Percentiles rank a stretch among this genome's conserved stretches.
phyloP scores from a whole-genome alignment of 371 early-diverging fungal genomes.

The Basidiobolus meristosporus region DNA sequence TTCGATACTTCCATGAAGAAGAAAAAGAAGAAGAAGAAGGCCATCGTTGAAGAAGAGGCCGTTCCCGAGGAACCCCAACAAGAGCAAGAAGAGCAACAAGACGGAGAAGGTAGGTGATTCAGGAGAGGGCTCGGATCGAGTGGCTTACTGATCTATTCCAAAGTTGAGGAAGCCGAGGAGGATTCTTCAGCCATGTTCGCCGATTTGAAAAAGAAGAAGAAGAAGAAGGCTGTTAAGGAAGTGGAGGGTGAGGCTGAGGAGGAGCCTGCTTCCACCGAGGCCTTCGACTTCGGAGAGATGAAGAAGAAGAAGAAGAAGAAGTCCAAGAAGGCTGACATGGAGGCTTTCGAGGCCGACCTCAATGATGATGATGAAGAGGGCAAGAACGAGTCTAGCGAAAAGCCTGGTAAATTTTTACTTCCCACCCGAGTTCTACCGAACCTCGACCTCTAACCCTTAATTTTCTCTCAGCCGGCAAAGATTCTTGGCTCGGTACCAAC shows the following conservation, averaged over 20 bases:
- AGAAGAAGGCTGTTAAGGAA: slow-evolving; percentile 57
- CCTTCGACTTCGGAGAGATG: slow-evolving; percentile 55
- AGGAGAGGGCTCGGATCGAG: slow-evolving; percentile 1
- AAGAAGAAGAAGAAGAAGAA: slow-evolving; percentile 12
- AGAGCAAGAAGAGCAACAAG: slow-evolving; percentile 9
- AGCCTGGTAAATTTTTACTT: slow-evolving; percentile 1
- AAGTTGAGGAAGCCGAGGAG: slow-evolving; percentile 16
- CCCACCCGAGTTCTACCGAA: slow-evolving; percentile 3
- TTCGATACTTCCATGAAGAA: slow-evolving; percentile 27
- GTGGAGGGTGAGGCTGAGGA: slow-evolving; percentile 4
- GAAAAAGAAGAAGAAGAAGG: slow-evolving; percentile 48
- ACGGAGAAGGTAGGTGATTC: slow-evolving; percentile 3
- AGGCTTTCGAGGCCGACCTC: slow-evolving; percentile 9
- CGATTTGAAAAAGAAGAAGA: slow-evolving; percentile 79
- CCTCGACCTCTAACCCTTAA: too few species aligned
- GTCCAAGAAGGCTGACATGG: slow-evolving; percentile 4
- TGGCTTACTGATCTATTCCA: background rate
- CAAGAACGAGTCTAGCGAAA: slow-evolving; percentile 24
- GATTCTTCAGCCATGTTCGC: slow-evolving; percentile 65
- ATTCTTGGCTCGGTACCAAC: slow-evolving; percentile 72
- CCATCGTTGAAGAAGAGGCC: slow-evolving; percentile 9
- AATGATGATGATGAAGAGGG: slow-evolving; percentile 26
- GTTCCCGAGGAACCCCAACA: slow-evolving; percentile 10
- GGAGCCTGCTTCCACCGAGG: slow-evolving; percentile 22
- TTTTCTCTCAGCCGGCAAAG: slow-evolving; percentile 36